phyloP scores from a whole-genome alignment of 2,329 filamentous ascomycete genomes.

The Biscogniauxia mediterranea region DNA sequence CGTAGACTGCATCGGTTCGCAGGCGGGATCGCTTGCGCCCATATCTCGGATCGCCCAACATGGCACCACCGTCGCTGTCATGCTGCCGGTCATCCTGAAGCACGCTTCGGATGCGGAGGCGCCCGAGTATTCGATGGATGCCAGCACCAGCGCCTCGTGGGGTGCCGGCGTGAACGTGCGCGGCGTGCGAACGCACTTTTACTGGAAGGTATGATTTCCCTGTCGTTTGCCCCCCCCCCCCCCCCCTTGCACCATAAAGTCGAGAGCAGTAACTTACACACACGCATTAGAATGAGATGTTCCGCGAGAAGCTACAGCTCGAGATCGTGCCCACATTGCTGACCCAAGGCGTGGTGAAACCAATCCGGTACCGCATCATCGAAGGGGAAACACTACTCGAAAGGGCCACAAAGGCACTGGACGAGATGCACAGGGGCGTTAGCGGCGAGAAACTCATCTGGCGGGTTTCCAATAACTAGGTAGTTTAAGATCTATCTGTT shows the following conservation, averaged over 20 bases:
- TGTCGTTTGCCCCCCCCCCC: background rate
- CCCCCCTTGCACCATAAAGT: background rate
- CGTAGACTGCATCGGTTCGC: constrained; percentile 56
- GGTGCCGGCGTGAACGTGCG: constrained; percentile 48
- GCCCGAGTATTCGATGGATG: constrained; percentile 56
- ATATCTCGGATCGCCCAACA: constrained; percentile 48
- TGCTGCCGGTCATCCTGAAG: constrained; percentile 58
- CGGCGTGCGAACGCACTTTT: constrained; percentile 57
- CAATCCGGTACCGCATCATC: constrained; percentile 42
- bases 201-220: constrained; percentile 39
- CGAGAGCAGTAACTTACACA: constrained; percentile 11
- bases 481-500: too few relatives aligned
- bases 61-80: constrained; percentile 53
- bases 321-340: constrained; percentile 53
- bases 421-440: constrained; percentile 36
- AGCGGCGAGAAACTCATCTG: constrained; percentile 43
- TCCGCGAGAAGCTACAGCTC: constrained; percentile 52
- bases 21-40: constrained; percentile 45
- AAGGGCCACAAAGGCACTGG: constrained; percentile 39
- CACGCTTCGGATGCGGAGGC: constrained; percentile 46
- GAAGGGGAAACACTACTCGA: constrained; percentile 40
- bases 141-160: constrained; percentile 44
- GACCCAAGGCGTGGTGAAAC: constrained; percentile 37
- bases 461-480: constrained; percentile 25
- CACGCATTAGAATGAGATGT: constrained; percentile 48